These are phyloP conservation scores for Talaromyces rugulosus DNA, from an alignment of 2,329 filamentous ascomycete species.

Conservation along the genomic window DNA sequence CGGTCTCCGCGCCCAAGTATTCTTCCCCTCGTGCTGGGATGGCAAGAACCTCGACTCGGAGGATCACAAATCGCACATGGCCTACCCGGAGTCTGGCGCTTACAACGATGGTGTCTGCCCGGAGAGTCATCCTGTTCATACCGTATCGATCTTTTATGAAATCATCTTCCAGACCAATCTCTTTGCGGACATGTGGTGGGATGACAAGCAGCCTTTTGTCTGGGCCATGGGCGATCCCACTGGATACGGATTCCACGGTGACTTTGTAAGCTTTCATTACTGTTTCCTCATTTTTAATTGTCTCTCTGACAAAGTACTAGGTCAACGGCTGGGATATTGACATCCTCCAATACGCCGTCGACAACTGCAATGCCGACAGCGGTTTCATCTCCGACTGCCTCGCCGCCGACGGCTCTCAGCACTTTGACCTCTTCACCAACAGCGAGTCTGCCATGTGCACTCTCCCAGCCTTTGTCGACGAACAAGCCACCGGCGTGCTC, in stretches of 20 bases:
- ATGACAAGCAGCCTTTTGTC: slow-evolving; percentile 40
- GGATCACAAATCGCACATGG: slow-evolving; percentile 31
- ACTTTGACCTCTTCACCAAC: slow-evolving; percentile 54
- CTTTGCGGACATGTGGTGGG: slow-evolving; percentile 10
- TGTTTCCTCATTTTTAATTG: neutral
- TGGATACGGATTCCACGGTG: slow-evolving; percentile 52
- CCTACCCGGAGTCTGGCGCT: slow-evolving; percentile 29
- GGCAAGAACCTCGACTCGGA: slow-evolving; percentile 28
- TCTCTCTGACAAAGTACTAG: neutral
- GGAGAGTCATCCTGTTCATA: slow-evolving; percentile 47
- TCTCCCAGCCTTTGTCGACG: slow-evolving; percentile 41
- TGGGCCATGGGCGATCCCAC: slow-evolving; percentile 48
- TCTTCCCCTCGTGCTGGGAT: slow-evolving; percentile 37
- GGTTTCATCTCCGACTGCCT: slow-evolving; percentile 69
- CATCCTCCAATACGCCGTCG: slow-evolving; percentile 67
- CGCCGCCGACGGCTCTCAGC: slow-evolving; percentile 36
- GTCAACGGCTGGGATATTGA: slow-evolving; percentile 66
- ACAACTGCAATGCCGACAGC: slow-evolving; percentile 67
- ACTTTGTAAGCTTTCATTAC: slow-evolving; percentile 37
- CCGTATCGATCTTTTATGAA: slow-evolving; percentile 57
- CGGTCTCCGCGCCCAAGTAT: slow-evolving; percentile 30
- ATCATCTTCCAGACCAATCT: slow-evolving; percentile 54
- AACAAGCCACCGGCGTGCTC: slow-evolving; percentile 20
- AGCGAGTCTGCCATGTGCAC: slow-evolving; percentile 51
- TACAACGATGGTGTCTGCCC: slow-evolving; percentile 34